Conservation (phyloP, 805 yeast genomes). For the Ogataea neopini region DNA sequence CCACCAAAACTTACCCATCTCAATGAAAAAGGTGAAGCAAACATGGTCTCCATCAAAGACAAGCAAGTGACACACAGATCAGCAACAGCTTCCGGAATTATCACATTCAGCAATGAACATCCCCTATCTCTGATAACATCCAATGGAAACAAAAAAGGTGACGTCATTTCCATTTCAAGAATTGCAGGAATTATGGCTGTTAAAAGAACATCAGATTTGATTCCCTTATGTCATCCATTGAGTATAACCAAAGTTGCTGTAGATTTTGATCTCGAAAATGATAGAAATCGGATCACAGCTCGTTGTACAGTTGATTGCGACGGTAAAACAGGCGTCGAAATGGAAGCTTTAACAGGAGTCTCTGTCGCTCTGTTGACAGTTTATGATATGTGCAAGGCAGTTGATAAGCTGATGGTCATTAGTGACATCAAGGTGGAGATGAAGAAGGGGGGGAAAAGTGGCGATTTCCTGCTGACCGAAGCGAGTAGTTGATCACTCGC, state of each 20-base stretch:
- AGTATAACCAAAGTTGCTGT: constrained; percentile 42
- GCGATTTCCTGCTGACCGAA: constrained; percentile 14
- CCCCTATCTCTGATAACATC: constrained; percentile 36
- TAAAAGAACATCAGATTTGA: constrained; percentile 46
- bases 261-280: constrained; percentile 29
- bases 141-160: constrained; percentile 50
- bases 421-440: constrained; percentile 38
- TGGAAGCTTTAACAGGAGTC: constrained; percentile 55
- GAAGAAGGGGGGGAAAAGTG: constrained; percentile 47
- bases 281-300: constrained; percentile 30
- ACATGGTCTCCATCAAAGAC: constrained; percentile 49
- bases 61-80: constrained; percentile 41
- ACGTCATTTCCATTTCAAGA: constrained; percentile 48
- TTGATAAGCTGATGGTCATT: constrained; percentile 49
- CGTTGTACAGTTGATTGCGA: constrained; percentile 44
- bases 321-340: constrained; percentile 58
- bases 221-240: constrained; percentile 54
- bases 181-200: constrained; percentile 55
- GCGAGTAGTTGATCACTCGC: no score
- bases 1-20: constrained; percentile 39
- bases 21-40: constrained; percentile 38
- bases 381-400: constrained; percentile 62
- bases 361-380: constrained; percentile 45
- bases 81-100: constrained; percentile 46
- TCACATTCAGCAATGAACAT: constrained; percentile 38